These are phyloP conservation scores for Aechmea fasciata DNA, from an alignment of 176 grass and related monocot genomes.

Conservation along the genomic window DNA sequence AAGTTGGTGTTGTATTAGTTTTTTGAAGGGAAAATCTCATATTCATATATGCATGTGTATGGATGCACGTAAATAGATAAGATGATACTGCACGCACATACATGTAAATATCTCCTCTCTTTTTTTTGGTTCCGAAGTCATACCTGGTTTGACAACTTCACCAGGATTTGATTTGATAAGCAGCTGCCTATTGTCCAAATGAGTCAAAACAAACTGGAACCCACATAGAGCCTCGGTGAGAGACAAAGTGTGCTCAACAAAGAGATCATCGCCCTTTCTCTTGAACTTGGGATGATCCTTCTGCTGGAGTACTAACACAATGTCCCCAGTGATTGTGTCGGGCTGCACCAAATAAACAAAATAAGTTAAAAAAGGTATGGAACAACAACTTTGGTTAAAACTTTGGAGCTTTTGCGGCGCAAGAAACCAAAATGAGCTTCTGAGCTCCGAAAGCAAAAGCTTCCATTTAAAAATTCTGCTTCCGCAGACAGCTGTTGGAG, in stretches of 20 bases:
- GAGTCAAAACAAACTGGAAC: slow-evolving; percentile 29
- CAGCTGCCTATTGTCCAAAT: slow-evolving; percentile 50
- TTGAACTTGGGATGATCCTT: slow-evolving; percentile 39
- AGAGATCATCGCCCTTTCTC: slow-evolving; percentile 38
- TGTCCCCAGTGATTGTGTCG: slow-evolving; percentile 32
- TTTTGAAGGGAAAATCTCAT: too few relatives aligned
- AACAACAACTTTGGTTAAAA: background rate
- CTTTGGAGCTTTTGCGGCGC: too few relatives aligned
- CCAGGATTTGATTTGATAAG: slow-evolving; percentile 78
- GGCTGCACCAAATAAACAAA: slow-evolving; percentile 24
- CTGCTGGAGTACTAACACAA: slow-evolving; percentile 31
- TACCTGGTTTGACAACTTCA: slow-evolving; percentile 35
- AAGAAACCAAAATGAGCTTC: background rate
- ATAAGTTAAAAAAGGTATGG: background rate
- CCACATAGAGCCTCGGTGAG: slow-evolving; percentile 33
- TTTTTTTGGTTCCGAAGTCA: background rate
- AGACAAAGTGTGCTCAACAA: slow-evolving; percentile 27
- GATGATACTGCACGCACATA: background rate
- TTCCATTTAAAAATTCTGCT: too few relatives aligned
- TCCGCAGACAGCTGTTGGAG: too few relatives aligned
- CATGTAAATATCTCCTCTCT: background rate
- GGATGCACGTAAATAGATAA: background rate
- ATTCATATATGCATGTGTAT: too few relatives aligned
- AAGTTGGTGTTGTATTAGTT: too few relatives aligned
- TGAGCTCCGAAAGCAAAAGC: too few relatives aligned